Base-by-base conservation (phyloP, 768 basidiomycete species). In the Termitomyces sp. region DNA sequence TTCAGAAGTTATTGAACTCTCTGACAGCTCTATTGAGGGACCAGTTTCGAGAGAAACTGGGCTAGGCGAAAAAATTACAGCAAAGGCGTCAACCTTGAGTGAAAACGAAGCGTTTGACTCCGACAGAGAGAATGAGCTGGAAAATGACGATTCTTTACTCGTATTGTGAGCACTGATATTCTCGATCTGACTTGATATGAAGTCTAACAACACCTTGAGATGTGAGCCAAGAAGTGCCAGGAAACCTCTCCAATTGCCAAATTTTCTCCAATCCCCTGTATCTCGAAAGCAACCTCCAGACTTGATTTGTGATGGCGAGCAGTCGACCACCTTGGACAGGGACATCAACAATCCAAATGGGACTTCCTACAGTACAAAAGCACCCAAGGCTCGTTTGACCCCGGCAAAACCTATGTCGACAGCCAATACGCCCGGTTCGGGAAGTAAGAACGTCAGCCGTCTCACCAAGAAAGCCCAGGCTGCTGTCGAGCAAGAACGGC, bases 201-300 rank as follows among this genome's bases (percentile, higher is more conserved):
- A 49, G 10, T 49, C 41, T 57, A 35, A 60, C 28, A 16, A 23
- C 5, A 28, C 33, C 36, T n/a, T 20, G 41, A 76, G 77, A 35
- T 71, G 86, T 61, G 84, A 85, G 58, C 81, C 83, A 8, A 79
- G 69, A 54, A 73, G 72, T 51, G 75, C 79, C 14, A 75, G 74
- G 32, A 84, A 74, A 64, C 85, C 82, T 4, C 61, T 82, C 33
- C 75, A 64, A 35, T 6, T 63, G 47, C 50, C 63, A 20, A 20
- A 49, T 36, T 35, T 55, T 57, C 48, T 50, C 51, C 58, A 59
- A 60, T 61, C 56, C 26, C 57, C 30, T 48, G 61, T 46, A 41
- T 58, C 53, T 55, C 59, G 56, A 18, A 66, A 63, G 28, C 55
- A 28, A 6, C 48, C 50, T 26, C 26, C 30, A 57, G 46, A 52